Evolutionary conservation across 1,284 basidiomycete species (phyloP), one percentile per base, ranked within the genome.

Genomic region (Pisolithus thermaeus): DNA sequence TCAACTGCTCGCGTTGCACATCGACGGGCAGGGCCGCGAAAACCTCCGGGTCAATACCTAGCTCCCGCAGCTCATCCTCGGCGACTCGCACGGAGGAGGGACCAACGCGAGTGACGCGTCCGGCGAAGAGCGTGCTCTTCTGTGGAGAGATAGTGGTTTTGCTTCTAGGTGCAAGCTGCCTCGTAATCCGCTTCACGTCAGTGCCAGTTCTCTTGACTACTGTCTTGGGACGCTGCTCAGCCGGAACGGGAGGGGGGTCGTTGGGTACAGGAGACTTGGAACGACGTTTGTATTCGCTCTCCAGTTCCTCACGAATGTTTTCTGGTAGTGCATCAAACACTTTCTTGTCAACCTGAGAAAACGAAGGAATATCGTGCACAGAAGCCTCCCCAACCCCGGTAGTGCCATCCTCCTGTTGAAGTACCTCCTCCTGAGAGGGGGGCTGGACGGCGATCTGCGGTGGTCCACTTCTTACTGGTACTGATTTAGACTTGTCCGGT

Each of bases 1-100:
- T 73, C 16, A 92, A 69, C 56, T 90, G 85, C 61, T 93, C 90
- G 45, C 80, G 76, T 61, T 90, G 87, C 52, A 92, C 64, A 37
- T 80, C 76, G 0, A 67, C 65, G 0, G 91, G 90, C 3, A 94
- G 69, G 35, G 69, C 72, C 0, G 66, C 65, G 57, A 90, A 91
- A 4, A 92, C 84, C 16, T 75, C 78, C 0, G 80, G 80, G 60
- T 92, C 90, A 56, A 93, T 79, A 12, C 77, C 79, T 22, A 92
- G 73, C 38, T 76, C 74, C 12, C 64, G 68, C 20, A 93, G 71
- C 57, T 90, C 82, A 3, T 67, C 70, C 16, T 77, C 71, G 2
- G 75, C 52, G 28, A 64, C 44, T 18, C 57, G 62, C 50, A 71
- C 60, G 0, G 61, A 59, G 1, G 62, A 59, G 8, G 46, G 53